These are phyloP conservation scores for Boletellus ananas DNA, from an alignment of 768 basidiomycete species.

Conservation along the genomic window DNA sequence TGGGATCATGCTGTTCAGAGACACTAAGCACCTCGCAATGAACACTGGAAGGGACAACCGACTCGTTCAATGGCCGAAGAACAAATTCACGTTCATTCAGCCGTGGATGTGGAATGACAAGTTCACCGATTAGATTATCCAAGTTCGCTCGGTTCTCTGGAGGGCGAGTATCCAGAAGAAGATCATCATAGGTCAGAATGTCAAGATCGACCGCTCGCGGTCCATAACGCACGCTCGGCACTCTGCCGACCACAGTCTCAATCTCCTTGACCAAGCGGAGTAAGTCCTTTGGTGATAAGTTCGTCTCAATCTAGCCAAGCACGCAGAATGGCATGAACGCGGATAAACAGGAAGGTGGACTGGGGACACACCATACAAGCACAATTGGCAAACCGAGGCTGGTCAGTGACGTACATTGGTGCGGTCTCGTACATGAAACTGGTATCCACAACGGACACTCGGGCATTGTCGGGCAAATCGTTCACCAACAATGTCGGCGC, in stretches of 20 bases:
- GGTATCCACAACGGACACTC: slow-evolving; percentile 57
- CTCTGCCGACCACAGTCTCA: slow-evolving; percentile 72
- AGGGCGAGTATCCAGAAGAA: slow-evolving; percentile 54
- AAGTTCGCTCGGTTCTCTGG: slow-evolving; percentile 45
- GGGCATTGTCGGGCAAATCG: slow-evolving; percentile 19
- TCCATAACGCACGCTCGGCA: slow-evolving; percentile 76
- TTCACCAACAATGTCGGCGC: slow-evolving; percentile 33
- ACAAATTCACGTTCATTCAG: slow-evolving; percentile 90
- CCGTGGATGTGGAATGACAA: slow-evolving; percentile 83
- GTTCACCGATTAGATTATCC: slow-evolving; percentile 58
- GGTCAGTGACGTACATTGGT: slow-evolving; percentile 95
- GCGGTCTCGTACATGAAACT: slow-evolving; percentile 91
- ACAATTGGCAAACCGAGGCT: slow-evolving; percentile 85
- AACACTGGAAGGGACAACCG: slow-evolving; percentile 8
- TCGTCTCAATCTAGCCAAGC: slow-evolving; percentile 62
- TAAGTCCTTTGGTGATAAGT: slow-evolving; percentile 54
- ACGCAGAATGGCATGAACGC: not conserved
- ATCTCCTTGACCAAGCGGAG: slow-evolving; percentile 66
- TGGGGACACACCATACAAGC: slow-evolving; percentile 72
- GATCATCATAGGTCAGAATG: slow-evolving; percentile 68
- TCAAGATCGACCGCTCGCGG: slow-evolving; percentile 91
- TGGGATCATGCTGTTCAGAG: slow-evolving; percentile 68
- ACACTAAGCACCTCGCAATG: not conserved
- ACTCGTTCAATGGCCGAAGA: slow-evolving; percentile 86
- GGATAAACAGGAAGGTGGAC: not conserved